Percentiles rank a stretch among this genome's conserved stretches.
phyloP scores from a whole-genome alignment of 805 yeast genomes.

The Starmera pachycereana region DNA sequence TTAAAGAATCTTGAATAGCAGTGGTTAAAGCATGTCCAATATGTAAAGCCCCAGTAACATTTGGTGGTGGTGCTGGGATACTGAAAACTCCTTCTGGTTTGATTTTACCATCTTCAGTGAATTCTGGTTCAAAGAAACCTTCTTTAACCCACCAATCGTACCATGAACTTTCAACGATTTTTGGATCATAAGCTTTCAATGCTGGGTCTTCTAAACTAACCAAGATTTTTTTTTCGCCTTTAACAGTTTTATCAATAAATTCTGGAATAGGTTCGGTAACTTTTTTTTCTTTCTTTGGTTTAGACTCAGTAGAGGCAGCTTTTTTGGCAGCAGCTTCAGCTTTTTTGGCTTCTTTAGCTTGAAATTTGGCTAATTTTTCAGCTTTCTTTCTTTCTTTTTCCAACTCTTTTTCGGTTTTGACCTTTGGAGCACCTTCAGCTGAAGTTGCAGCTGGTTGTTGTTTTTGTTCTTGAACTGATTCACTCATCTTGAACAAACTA shows the following conservation, averaged over 20 bases:
- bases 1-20: conserved; percentile 86
- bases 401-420: conserved; percentile 68
- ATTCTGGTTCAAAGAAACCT: conserved; percentile 83
- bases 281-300: conserved; percentile 62
- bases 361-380: conserved; percentile 77
- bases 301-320: conserved; percentile 26
- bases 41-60: conserved; percentile 96
- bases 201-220: conserved; percentile 87
- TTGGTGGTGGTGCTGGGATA: conserved; percentile 99
- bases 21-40: conserved; percentile 97
- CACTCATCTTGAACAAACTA: conserved; percentile 6
- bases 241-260: conserved; percentile 70
- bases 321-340: conserved; percentile 39
- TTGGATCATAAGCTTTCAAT: conserved; percentile 87
- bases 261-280: conserved; percentile 72
- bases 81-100: conserved; percentile 79
- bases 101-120: conserved; percentile 58
- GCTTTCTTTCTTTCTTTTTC: conserved; percentile 86
- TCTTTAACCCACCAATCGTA: conserved; percentile 92
- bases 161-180: conserved; percentile 94
- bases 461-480: conserved; percentile 2
- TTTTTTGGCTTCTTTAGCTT: conserved; percentile 73
- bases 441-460: conserved; percentile 5
- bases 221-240: conserved; percentile 86
- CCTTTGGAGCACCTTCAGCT: conserved; percentile 29